phyloP scores from a whole-genome alignment of 441 rosid species.

The Jatropha podagrica region DNA sequence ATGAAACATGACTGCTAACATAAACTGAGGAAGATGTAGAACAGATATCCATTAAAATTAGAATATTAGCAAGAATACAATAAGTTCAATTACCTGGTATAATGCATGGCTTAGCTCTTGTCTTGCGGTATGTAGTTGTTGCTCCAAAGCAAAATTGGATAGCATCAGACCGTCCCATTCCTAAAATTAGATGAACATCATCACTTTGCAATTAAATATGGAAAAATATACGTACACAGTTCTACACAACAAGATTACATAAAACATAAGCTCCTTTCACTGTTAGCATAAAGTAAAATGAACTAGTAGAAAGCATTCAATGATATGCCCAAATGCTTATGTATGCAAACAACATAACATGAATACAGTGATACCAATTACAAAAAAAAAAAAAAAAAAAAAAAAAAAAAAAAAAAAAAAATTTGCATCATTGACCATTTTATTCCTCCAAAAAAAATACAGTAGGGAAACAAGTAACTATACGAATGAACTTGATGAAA shows the following conservation, averaged over 20 bases:
- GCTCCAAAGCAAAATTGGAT: slow-evolving; percentile 94
- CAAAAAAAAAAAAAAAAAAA: too few species aligned
- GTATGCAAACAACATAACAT: neutral
- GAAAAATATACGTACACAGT: neutral
- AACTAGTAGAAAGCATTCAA: neutral
- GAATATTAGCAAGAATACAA: neutral
- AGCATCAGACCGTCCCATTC: slow-evolving; percentile 99
- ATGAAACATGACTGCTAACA: neutral
- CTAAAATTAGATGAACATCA: slow-evolving; percentile 37
- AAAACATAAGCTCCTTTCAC: neutral
- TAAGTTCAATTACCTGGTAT: slow-evolving; percentile 67
- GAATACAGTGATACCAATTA: too few species aligned
- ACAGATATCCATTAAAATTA: neutral
- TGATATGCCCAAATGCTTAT: neutral
- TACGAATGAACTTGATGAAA: neutral
- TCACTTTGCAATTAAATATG: slow-evolving; percentile 14
- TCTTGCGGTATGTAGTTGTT: slow-evolving; percentile 94
- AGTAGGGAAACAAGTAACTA: neutral
- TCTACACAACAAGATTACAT: neutral
- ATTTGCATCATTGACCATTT: neutral
- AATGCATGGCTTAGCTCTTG: slow-evolving; percentile 98
- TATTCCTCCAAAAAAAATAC: neutral
- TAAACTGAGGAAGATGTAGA: neutral
- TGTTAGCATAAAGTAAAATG: neutral
- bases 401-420: too few species aligned